These are phyloP conservation scores for Poteriospumella lacustris DNA, from an alignment of 108 stramenopile genomes.

Conservation along the genomic window DNA sequence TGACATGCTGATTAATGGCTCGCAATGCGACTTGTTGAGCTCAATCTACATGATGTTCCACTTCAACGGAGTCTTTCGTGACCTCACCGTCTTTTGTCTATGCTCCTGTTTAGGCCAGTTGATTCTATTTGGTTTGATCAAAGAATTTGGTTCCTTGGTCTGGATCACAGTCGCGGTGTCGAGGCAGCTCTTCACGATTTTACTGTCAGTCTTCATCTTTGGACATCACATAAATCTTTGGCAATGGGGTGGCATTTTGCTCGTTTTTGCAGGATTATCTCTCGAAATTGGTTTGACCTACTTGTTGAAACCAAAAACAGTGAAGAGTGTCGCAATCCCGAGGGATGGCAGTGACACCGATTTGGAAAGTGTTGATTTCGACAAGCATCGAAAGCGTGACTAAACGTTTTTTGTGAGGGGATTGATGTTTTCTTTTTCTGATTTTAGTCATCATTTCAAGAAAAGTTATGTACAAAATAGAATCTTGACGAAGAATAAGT, in stretches of 20 bases:
- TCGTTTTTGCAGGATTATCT: constrained; percentile 42
- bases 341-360: too few species aligned
- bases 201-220: constrained; percentile 47
- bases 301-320: not conserved
- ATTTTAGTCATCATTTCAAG: too few species aligned
- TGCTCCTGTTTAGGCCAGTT: constrained; percentile 18
- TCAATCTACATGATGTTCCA: not conserved
- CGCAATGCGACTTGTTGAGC: not conserved
- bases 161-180: constrained; percentile 15
- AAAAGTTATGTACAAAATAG: too few species aligned
- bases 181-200: constrained; percentile 33
- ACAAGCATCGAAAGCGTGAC: too few species aligned
- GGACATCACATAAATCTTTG: constrained; percentile 38
- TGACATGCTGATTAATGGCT: constrained; percentile 21
- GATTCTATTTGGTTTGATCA: not conserved
- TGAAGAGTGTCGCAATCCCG: too few species aligned
- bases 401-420: too few species aligned
- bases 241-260: constrained; percentile 43
- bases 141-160: constrained; percentile 21
- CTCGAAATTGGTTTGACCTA: constrained; percentile 9
- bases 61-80: not conserved
- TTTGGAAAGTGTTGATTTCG: too few species aligned
- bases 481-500: too few species aligned
- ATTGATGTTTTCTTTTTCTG: too few species aligned
- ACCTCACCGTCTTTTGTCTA: constrained; percentile 2